Base-by-base conservation (phyloP, 2,329 filamentous ascomycete species). In the Scedosporium minutisporum region DNA sequence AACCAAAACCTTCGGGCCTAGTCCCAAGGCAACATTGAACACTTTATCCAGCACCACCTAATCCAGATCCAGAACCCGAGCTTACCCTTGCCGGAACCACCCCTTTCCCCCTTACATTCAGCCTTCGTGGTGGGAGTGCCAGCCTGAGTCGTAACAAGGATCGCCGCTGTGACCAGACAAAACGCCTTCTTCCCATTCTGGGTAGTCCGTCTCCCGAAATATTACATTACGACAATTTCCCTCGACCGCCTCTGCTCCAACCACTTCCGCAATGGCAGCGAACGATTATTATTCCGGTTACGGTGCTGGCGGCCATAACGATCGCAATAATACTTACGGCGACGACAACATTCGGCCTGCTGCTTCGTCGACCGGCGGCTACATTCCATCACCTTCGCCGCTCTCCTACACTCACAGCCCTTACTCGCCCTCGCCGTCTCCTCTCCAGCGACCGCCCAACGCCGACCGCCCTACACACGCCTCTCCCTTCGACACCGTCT, bases 401-500 rank as follows among this genome's bases (percentile, higher is more conserved):
- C 38, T 61, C 29, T 61, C 63, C 63, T 62, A 63, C 60, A 23
- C 27, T 41, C 57, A 60, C 62, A 46, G 16, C 42, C 63, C 59
- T 10, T 60, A 57, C 51, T 41, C 27, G 18, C 29, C 53, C 38
- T 46, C 38, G 57, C 61, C 64, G 23, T 63, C 64, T 62, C 53
- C 65, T 66, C 64, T 65, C 65, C 66, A 68, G 70, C 73, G 63
- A 68, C 71, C 63, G 67, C 72, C 2, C 71, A 73, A 67, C 69
- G 69, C 57, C 72, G 71, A 29, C 74, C 73, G 59, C 71, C 71
- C 70, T 73, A 63, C 72, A 72, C 27, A 72, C 71, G 57, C 75
- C 68, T 81, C 84, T 21, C 86, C 87, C 9, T 88, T 88, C 70
- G 83, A 85, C 62, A 83, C 82, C 58, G 83, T 86, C 63, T 89